phyloP scores from a whole-genome alignment of 306 rosid genomes.

The Rosa lucieae region DNA sequence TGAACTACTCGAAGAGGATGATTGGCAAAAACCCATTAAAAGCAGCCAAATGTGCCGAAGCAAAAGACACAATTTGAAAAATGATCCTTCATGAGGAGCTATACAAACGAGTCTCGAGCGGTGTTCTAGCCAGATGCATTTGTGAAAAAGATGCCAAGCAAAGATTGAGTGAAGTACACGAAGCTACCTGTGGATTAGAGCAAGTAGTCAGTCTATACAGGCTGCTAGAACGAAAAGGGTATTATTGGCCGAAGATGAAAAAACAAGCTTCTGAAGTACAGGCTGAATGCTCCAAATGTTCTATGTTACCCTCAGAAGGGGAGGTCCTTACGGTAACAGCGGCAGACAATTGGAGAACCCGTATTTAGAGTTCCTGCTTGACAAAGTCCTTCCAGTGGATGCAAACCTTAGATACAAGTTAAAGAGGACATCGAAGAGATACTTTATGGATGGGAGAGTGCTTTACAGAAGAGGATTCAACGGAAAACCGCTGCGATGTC shows the following conservation, averaged over 20 bases:
- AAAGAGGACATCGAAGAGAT: background rate
- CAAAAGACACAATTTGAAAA: background rate
- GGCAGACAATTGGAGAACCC: background rate
- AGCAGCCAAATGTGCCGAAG: rapidly evolving
- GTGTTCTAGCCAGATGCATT: background rate
- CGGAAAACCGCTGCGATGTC: background rate
- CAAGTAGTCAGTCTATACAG: background rate
- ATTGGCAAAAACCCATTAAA: background rate
- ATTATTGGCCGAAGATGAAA: background rate
- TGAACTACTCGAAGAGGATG: background rate
- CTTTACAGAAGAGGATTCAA: background rate
- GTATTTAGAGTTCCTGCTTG: background rate
- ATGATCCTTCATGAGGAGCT: background rate
- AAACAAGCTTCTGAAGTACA: background rate
- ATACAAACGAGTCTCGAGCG: background rate
- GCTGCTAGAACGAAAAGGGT: background rate
- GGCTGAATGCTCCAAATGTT: background rate
- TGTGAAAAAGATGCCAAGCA: background rate
- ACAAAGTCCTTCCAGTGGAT: background rate
- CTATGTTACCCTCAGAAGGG: rapidly evolving
- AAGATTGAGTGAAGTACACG: background rate
- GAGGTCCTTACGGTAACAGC: background rate
- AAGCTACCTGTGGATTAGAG: background rate
- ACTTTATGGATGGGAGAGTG: background rate
- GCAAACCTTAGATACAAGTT: background rate